Evolutionary conservation across 192 early-diverging fungal species (phyloP), one percentile per base, ranked within the genome.

Genomic region (Umbelopsis ramanniana): DNA sequence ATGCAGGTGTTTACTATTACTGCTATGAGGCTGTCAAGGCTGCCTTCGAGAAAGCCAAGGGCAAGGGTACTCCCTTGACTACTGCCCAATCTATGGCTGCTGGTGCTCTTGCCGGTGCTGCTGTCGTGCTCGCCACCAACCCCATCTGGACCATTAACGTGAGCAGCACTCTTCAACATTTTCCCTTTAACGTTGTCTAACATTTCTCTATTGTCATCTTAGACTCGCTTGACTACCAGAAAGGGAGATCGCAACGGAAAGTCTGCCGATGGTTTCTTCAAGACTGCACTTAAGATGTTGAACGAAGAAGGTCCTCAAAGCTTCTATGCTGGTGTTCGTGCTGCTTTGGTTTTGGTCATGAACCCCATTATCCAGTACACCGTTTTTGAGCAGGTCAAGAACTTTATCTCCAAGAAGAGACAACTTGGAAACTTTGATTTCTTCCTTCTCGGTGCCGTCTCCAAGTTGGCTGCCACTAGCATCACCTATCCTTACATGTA

Each of bases 351-450:
- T 68, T 85, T 99, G 81, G 98, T 99, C 54, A 95, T 94, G 85
- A 99, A 99, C 85, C 98, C 98, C 50, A 96, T 99, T 68, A 99
- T 99, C 81, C 98, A 99, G 86, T 99, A 97, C 84, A 98, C 98
- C 8, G 93, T 92, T 8, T 99, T 97, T 88, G 98, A 99, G 85
- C 92, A 94, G 82, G 74, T 98, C 70, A 95, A 94, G 88, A 85
- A 83, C 52, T 80, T 76, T 24, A 82, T 90, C 46, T 69, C 85
- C 37, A 88, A 91, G 76, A 74, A 68, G 3, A 81, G 79, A 29
- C 83, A 81, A 46, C 87, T 97, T 21, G 86, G 87, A 22, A 90
- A 88, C 75, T 80, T 96, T 40, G 95, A 99, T 84, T 96, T 98
- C 77, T 99, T 99, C 86, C 69, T 97, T 35, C 87, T 99, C 55